Percentiles rank a stretch among this genome's conserved stretches.
These are phyloP conservation scores for Mytilinidion resinicola DNA, from an alignment of 495 filamentous ascomycete species.

Conservation along the genomic window DNA sequence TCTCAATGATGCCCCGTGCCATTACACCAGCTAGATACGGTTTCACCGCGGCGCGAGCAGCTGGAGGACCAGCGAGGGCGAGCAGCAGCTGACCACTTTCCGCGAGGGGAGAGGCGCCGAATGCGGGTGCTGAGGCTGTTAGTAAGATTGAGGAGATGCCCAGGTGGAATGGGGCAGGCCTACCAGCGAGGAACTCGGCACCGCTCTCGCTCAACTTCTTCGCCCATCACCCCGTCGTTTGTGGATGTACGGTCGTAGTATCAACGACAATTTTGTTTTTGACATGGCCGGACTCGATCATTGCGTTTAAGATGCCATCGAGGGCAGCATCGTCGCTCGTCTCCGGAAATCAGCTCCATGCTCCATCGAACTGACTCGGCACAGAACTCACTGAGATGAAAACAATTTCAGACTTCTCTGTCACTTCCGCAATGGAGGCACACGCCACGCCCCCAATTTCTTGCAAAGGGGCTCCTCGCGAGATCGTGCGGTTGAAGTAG, in stretches of 20 bases:
- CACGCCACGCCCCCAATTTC: conserved; percentile 30
- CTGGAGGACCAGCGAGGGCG: conserved; percentile 32
- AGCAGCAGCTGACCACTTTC: conserved; percentile 36
- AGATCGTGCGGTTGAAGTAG: conserved; percentile 36
- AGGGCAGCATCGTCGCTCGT: conserved; percentile 32
- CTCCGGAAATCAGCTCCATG: conserved; percentile 6
- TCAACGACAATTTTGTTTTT: conserved; percentile 38
- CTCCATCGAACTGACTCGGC: neutral
- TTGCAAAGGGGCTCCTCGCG: conserved; percentile 32
- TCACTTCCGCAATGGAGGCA: conserved; percentile 30
- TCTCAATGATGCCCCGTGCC: conserved; percentile 32
- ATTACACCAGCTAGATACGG: conserved; percentile 36
- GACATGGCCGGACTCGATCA: conserved; percentile 22
- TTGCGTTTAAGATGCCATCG: conserved; percentile 20
- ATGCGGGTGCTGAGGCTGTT: conserved; percentile 29
- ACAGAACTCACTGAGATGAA: conserved; percentile 31
- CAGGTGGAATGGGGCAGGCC: neutral
- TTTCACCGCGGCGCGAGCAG: conserved; percentile 28
- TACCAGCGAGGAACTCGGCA: conserved; percentile 28
- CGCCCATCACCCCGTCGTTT: conserved; percentile 29
- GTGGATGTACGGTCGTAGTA: conserved; percentile 40
- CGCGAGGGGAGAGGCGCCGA: conserved; percentile 39
- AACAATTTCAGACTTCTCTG: conserved; percentile 30
- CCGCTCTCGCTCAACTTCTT: conserved; percentile 19
- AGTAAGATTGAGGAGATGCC: neutral